phyloP scores from a whole-genome alignment of 2,329 filamentous ascomycete species.

The Beauveria australis region DNA sequence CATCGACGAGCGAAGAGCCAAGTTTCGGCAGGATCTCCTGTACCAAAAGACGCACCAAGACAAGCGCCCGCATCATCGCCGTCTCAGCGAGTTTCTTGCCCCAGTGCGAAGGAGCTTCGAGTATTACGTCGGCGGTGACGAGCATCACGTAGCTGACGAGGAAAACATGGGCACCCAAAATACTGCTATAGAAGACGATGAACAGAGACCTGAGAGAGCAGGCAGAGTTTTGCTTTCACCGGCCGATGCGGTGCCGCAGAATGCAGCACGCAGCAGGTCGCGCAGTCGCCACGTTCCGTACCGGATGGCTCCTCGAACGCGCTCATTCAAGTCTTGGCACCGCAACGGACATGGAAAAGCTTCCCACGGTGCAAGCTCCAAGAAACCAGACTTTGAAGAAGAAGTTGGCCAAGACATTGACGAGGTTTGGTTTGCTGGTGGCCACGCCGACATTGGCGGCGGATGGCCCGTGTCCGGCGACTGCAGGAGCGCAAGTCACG shows the following conservation, averaged over 20 bases:
- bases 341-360: background rate
- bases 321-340: background rate
- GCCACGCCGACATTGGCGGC: constrained; percentile 71
- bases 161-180: background rate
- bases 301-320: constrained; percentile 27
- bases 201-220: background rate
- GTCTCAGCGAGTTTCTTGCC: constrained; percentile 16
- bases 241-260: constrained; percentile 11
- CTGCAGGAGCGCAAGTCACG: constrained; percentile 57
- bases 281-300: constrained; percentile 30
- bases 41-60: constrained; percentile 34
- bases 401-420: constrained; percentile 61
- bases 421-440: constrained; percentile 74
- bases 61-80: constrained; percentile 15
- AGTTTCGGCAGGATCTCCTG: constrained; percentile 64
- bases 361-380: constrained; percentile 12
- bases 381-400: constrained; percentile 1
- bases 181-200: background rate
- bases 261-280: background rate
- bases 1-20: constrained; percentile 63
- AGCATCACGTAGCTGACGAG: background rate
- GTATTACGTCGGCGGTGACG: background rate
- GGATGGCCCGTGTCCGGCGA: constrained; percentile 56
- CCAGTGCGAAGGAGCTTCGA: constrained; percentile 16
- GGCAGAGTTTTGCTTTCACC: background rate